A percentile compares a stretch with the other conserved stretches of the same genome.
phyloP scores from a whole-genome alignment of 495 filamentous ascomycete genomes.

The Penicillium desertorum region DNA sequence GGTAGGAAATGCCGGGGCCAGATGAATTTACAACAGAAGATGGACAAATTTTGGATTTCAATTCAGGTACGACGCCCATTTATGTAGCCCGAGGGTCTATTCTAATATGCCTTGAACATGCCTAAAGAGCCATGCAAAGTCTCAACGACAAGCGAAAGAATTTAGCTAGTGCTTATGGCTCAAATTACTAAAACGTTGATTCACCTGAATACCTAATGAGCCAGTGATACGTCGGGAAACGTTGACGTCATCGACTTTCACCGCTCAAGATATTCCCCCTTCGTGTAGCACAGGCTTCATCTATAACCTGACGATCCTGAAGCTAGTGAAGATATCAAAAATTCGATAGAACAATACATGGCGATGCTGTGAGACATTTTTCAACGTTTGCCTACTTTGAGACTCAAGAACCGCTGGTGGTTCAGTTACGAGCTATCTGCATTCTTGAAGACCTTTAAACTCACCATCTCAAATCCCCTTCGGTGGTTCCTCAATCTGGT shows the following conservation, averaged over 20 bases:
- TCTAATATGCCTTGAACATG: not conserved
- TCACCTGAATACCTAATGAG: not conserved
- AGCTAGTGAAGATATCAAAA: not conserved
- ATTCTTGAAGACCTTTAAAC: not conserved
- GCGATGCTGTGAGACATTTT: not conserved
- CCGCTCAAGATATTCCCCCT: not conserved
- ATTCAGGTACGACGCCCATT: not conserved
- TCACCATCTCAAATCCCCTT: not conserved
- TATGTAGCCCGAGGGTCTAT: not conserved
- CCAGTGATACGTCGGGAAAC: not conserved
- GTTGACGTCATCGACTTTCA: conserved; percentile 1
- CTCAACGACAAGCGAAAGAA: no score
- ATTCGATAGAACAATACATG: not conserved
- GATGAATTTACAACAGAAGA: not conserved
- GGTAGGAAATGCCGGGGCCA: not conserved
- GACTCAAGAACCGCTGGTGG: not conserved
- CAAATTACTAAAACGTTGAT: conserved; percentile 1
- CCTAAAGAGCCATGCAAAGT: not conserved
- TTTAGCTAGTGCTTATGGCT: not conserved
- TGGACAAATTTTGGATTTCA: not conserved
- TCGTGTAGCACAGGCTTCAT: not conserved
- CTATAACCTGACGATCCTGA: not conserved
- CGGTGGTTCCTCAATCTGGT: not conserved
- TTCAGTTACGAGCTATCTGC: not conserved
- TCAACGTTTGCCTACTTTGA: not conserved